These are phyloP conservation scores for Inonotus obliquus DNA, from an alignment of 1,284 basidiomycete species.

Conservation along the genomic window DNA sequence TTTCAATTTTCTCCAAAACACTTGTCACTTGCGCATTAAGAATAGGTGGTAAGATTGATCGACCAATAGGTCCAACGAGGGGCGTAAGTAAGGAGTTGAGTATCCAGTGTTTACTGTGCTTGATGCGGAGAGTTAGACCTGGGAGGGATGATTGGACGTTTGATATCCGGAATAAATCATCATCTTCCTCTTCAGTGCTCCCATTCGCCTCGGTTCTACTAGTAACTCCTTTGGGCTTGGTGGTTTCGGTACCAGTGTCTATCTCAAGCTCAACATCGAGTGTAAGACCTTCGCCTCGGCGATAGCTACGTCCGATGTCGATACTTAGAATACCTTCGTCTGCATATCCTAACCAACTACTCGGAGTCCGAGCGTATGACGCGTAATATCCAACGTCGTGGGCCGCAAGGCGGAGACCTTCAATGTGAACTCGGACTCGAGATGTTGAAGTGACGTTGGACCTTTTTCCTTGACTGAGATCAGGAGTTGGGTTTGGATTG, in stretches of 20 bases:
- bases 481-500: background rate
- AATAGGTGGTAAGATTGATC: constrained; percentile 24
- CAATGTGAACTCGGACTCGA: constrained; percentile 35
- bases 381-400: constrained; percentile 42
- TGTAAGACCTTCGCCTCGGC: constrained; percentile 28
- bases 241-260: constrained; percentile 22
- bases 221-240: constrained; percentile 11
- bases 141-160: constrained; percentile 34
- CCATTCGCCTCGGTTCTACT: background rate
- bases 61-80: constrained; percentile 35
- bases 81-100: constrained; percentile 45
- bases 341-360: constrained; percentile 32
- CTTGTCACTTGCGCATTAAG: constrained; percentile 32
- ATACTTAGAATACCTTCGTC: constrained; percentile 45
- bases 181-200: constrained; percentile 20
- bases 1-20: constrained; percentile 30
- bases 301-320: constrained; percentile 28
- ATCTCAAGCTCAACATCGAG: constrained; percentile 39
- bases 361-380: constrained; percentile 29
- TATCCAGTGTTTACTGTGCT: constrained; percentile 43
- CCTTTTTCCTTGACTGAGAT: background rate
- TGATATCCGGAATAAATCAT: constrained; percentile 35
- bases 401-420: constrained; percentile 39
- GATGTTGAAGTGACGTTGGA: constrained; percentile 28
- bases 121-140: constrained; percentile 36